A percentile compares a stretch with the other conserved stretches of the same genome.
phyloP scores from a whole-genome alignment of 495 filamentous ascomycete species.

The Cairneyella variabilis region DNA sequence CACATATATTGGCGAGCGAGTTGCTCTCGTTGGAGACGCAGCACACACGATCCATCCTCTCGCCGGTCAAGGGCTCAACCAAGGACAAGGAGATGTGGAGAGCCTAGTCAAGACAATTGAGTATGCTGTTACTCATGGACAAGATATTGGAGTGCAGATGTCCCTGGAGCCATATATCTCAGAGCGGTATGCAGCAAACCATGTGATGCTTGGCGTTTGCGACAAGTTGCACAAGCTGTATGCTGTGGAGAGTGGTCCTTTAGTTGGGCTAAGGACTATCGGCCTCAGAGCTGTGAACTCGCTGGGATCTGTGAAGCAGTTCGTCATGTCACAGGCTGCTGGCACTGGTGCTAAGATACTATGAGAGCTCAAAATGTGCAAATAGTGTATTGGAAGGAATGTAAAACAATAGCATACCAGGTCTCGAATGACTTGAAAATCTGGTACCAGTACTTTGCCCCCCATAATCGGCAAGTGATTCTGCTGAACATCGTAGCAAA shows the following conservation, averaged over 20 bases:
- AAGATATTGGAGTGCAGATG: slow-evolving; percentile 73
- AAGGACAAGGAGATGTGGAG: slow-evolving; percentile 83
- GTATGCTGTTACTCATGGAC: slow-evolving; percentile 73
- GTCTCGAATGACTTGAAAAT: too few relatives aligned
- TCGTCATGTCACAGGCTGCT: slow-evolving; percentile 87
- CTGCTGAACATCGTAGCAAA: too few relatives aligned
- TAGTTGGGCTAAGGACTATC: slow-evolving; percentile 71
- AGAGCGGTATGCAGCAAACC: slow-evolving; percentile 77
- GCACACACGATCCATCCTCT: slow-evolving; percentile 94
- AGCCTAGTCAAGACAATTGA: slow-evolving; percentile 69
- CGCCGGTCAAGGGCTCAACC: slow-evolving; percentile 92
- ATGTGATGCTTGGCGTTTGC: slow-evolving; percentile 80
- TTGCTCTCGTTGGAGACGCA: slow-evolving; percentile 89
- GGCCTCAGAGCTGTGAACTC: slow-evolving; percentile 75
- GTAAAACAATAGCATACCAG: too few relatives aligned
- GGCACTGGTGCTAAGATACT: slow-evolving; percentile 50
- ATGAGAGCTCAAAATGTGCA: too few relatives aligned
- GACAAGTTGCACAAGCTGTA: slow-evolving; percentile 96
- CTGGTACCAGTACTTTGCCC: too few relatives aligned
- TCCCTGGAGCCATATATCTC: slow-evolving; percentile 74
- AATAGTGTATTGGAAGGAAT: too few relatives aligned
- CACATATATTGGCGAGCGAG: slow-evolving; percentile 82
- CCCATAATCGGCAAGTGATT: too few relatives aligned
- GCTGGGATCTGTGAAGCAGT: slow-evolving; percentile 74
- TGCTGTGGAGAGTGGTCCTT: slow-evolving; percentile 64